Conservation (phyloP, 805 yeast genomes). For the Clavispora vitiphila region DNA sequence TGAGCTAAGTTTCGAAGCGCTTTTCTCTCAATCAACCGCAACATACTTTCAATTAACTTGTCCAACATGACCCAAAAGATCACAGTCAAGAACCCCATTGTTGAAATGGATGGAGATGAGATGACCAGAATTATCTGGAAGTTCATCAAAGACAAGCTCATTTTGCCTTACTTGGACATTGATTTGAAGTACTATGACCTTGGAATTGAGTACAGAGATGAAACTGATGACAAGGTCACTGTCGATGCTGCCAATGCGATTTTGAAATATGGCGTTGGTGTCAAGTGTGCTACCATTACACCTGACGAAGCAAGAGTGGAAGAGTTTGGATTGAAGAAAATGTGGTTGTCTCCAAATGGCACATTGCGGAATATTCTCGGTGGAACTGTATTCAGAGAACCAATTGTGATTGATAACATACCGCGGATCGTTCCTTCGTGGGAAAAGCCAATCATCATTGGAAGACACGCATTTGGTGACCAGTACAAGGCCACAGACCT, state of each 20-base stretch:
- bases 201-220: constrained; percentile 62
- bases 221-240: constrained; percentile 70
- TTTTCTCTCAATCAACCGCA: too few relatives aligned
- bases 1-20: too few relatives aligned
- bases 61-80: constrained; percentile 37
- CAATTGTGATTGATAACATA: constrained; percentile 71
- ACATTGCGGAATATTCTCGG: constrained; percentile 76
- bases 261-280: constrained; percentile 69
- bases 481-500: constrained; percentile 79
- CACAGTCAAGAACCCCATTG: constrained; percentile 67
- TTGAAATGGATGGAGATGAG: constrained; percentile 81
- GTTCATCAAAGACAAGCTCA: constrained; percentile 61
- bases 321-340: constrained; percentile 67
- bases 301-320: constrained; percentile 78
- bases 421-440: constrained; percentile 76
- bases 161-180: constrained; percentile 64
- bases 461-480: constrained; percentile 84
- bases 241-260: constrained; percentile 74
- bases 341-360: constrained; percentile 87
- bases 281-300: constrained; percentile 82
- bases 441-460: constrained; percentile 79
- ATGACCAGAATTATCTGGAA: constrained; percentile 85
- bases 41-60: too few relatives aligned
- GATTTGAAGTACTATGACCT: constrained; percentile 75
- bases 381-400: constrained; percentile 83